Conservation (phyloP, 176 grass and related monocot genomes). For the Oryza glumipatula region DNA sequence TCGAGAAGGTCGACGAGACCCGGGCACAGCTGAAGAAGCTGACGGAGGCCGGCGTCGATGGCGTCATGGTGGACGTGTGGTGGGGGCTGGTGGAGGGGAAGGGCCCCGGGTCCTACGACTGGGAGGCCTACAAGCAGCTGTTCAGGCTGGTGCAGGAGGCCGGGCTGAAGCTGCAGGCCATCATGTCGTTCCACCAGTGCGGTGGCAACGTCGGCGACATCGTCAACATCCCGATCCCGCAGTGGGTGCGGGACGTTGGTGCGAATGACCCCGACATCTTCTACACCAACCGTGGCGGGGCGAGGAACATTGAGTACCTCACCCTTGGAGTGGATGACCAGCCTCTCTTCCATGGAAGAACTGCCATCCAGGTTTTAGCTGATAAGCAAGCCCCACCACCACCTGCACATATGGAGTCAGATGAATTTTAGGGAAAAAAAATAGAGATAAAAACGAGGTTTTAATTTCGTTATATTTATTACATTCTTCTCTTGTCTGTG, state of each 20-base stretch:
- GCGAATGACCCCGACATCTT: constrained; percentile 57
- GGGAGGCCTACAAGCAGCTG: constrained; percentile 72
- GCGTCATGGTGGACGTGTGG: constrained; percentile 92
- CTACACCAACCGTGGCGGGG: constrained; percentile 63
- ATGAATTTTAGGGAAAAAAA: not conserved
- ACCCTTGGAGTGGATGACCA: constrained; percentile 78
- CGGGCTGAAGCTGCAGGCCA: constrained; percentile 78
- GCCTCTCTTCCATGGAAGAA: constrained; percentile 72
- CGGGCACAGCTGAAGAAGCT: constrained; percentile 58
- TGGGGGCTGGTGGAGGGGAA: constrained; percentile 84
- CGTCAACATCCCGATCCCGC: constrained; percentile 66
- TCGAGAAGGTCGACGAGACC: constrained; percentile 54
- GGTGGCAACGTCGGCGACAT: constrained; percentile 77
- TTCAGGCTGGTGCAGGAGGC: constrained; percentile 71
- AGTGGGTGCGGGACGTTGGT: constrained; percentile 64
- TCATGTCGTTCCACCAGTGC: constrained; percentile 95
- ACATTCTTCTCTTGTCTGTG: constrained; percentile 6
- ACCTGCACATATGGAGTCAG: not conserved
- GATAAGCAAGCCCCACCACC: no score
- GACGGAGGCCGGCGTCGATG: constrained; percentile 55
- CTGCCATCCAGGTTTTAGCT: constrained; percentile 68
- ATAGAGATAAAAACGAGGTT: not conserved
- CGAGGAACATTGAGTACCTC: constrained; percentile 80
- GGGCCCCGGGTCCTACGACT: constrained; percentile 57
- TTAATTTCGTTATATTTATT: not conserved